Evolutionary conservation across 2,329 filamentous ascomycete genomes (phyloP), one percentile per base, ranked within the genome.

Genomic region (Phialophora expanda): DNA sequence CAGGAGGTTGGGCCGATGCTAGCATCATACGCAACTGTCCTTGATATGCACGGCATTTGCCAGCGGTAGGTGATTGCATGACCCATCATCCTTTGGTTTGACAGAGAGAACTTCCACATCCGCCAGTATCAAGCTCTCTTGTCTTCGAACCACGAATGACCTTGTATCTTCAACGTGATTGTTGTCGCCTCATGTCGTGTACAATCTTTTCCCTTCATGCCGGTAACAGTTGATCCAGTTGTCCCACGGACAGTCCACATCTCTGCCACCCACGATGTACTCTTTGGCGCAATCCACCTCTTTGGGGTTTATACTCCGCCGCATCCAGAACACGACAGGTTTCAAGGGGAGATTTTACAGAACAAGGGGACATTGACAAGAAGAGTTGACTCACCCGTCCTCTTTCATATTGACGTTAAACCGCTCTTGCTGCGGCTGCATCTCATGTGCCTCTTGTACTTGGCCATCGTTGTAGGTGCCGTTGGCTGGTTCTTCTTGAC

Each of bases 341-440:
- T n/a, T 54, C 28, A 53, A 74, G 73, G 53, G 20, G 55, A 62
- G 57, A 30, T 44, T 55, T 66, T 44, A 44, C 61, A 30, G 73
- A 67, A 66, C 71, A 68, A 70, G 71, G 69, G 34, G 12, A 73
- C 51, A 58, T n/a, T 44, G 32, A 51, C 32, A 71, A 65, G 64
- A 66, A 70, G 72, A 65, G 70, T 58, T 63, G 14, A 87, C 92
- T 93, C 89, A 96, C 92, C 92, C 92, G 76, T 96, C 92, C 86
- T 96, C 92, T 80, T 96, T 96, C 64, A 93, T 91, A 67, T 89
- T 90, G 68, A 90, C 87, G 66, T 85, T 87, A 71, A 82, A 81
- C 54, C 75, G 61, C 38, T 71, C 66, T 34, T 44, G 58, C 14
- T 59, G 61, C 5, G 62, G 30, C 11, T 59, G 60, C 53, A 50